Conservation (phyloP, 148 eudicot species). For the Rhododendron ferrugineum region DNA sequence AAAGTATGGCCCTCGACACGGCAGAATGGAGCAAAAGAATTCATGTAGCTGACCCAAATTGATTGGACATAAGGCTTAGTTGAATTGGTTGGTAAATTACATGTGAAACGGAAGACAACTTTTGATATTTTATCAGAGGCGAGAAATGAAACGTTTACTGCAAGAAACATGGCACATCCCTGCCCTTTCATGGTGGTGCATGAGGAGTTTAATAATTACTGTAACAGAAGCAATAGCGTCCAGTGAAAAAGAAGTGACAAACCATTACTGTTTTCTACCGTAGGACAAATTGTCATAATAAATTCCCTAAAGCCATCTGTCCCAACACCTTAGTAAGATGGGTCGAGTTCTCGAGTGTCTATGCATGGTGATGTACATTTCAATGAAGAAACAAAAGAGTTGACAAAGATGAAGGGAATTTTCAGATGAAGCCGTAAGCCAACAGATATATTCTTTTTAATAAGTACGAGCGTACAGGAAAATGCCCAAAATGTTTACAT, state of each 20-base stretch:
- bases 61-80: not conserved
- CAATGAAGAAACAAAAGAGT: not conserved
- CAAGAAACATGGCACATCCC: not conserved
- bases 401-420: not conserved
- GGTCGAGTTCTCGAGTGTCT: conserved; percentile 1
- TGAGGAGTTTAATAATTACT: not conserved
- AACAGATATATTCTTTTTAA: not conserved
- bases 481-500: not conserved
- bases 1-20: not conserved
- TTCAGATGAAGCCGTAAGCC: not conserved
- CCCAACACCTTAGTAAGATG: not conserved
- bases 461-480: not conserved
- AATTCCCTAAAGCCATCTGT: not conserved
- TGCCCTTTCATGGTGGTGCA: not conserved
- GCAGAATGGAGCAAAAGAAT: not conserved
- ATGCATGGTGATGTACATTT: not conserved
- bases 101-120: not conserved
- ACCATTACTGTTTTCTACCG: not conserved
- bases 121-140: not conserved
- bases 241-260: not conserved
- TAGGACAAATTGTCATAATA: not conserved
- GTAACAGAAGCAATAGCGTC: not conserved
- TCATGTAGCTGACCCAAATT: not conserved
- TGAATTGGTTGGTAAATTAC: not conserved
- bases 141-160: not conserved